Evolutionary conservation across 2,329 filamentous ascomycete species (phyloP).

Genomic region (Fusarium sp.): DNA sequence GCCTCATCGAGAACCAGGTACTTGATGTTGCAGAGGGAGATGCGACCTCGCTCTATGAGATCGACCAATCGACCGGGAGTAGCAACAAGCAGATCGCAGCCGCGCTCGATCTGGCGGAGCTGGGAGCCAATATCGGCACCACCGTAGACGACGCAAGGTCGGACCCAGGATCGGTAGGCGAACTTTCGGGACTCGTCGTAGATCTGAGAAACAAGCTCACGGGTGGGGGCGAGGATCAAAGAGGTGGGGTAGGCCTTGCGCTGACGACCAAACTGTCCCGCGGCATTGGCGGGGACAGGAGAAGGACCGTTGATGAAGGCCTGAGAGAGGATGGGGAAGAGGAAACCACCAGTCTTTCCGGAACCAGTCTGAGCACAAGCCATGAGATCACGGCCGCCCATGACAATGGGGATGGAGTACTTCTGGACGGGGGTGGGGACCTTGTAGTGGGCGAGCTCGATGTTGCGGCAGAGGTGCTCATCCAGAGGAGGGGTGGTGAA

Average conservation of each 20-base stretch:
- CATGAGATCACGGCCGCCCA: constrained; percentile 98
- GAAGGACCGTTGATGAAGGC: constrained; percentile 92
- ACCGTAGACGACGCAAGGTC: constrained; percentile 98
- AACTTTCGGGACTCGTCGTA: constrained; percentile 99
- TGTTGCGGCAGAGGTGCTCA: constrained; percentile 92
- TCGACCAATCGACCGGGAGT: constrained; percentile 98
- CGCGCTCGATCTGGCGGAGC: constrained; percentile 96
- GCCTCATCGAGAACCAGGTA: constrained; percentile 99
- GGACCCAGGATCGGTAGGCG: constrained; percentile 98
- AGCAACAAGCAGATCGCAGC: constrained; percentile 96
- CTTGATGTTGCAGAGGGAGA: constrained; percentile 98
- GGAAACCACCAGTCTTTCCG: constrained; percentile 99
- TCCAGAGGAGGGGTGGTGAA: constrained; percentile 98
- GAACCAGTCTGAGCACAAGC: constrained; percentile 99
- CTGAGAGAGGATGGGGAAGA: constrained; percentile 99
- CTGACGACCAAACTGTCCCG: constrained; percentile 86
- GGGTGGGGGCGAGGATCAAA: constrained; percentile 93
- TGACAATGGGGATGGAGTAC: constrained; percentile 99
- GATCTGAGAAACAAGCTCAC: constrained; percentile 98
- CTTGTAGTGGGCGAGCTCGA: constrained; percentile 93
- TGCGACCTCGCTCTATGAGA: constrained; percentile 97
- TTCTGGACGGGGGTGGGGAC: constrained; percentile 98
- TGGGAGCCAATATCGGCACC: constrained; percentile 99
- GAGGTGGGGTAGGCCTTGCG: constrained; percentile 98
- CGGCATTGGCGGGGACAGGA: constrained; percentile 70